Evolutionary conservation across 768 basidiomycete species (phyloP).

Genomic region (Candolleomyces aberdarensis): DNA sequence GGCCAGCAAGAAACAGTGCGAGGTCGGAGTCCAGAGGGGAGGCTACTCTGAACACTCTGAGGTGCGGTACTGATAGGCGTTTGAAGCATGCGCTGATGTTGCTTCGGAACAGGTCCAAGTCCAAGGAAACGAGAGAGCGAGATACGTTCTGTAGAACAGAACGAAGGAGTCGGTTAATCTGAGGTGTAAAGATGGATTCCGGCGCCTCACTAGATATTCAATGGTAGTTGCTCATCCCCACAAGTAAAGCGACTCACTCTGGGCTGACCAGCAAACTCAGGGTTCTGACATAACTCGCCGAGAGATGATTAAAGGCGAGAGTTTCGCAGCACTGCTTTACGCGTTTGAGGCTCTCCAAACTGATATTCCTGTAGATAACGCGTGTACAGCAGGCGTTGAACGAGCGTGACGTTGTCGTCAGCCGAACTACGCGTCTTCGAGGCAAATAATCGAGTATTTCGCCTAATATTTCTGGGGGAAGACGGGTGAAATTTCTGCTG

Average conservation of each 20-base stretch:
- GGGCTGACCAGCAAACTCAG: neutral
- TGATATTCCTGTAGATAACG: neutral
- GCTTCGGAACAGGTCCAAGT: neutral
- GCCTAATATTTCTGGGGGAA: neutral
- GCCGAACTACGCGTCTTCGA: neutral
- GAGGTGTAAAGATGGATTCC: neutral
- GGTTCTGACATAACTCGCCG: neutral
- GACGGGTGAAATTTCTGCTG: neutral
- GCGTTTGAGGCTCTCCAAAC: neutral
- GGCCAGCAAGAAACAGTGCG: neutral
- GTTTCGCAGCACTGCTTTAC: conserved; percentile 2
- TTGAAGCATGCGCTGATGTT: neutral
- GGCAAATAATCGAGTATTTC: conserved; percentile 2
- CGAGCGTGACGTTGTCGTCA: neutral
- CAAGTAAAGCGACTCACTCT: neutral
- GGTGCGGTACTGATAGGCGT: neutral
- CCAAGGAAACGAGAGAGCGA: neutral
- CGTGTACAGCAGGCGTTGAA: conserved; percentile 1
- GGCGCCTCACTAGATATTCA: neutral
- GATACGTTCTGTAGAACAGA: neutral
- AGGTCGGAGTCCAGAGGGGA: neutral
- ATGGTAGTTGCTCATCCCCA: neutral
- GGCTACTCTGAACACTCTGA: neutral
- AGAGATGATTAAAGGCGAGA: neutral
- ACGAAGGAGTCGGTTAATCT: neutral